phyloP scores from a whole-genome alignment of 108 stramenopile species.

The Nitzschia sp. region DNA sequence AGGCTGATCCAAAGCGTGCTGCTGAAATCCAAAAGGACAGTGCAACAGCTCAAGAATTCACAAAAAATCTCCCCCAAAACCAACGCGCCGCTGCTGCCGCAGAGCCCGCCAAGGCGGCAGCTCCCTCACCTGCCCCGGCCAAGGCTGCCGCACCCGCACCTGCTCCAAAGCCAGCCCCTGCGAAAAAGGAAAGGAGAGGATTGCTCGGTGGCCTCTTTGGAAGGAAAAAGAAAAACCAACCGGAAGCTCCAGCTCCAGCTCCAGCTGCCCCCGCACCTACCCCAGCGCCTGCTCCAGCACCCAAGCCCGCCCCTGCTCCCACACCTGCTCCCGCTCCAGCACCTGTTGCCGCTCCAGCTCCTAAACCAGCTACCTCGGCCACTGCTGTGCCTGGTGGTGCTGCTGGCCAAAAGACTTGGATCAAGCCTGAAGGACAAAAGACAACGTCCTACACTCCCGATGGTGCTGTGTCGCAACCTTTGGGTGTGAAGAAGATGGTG shows the following conservation, averaged over 20 bases:
- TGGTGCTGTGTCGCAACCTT: conserved; percentile 12
- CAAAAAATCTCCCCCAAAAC: conserved; percentile 16
- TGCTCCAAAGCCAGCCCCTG: background rate
- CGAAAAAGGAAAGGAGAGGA: conserved; percentile 3
- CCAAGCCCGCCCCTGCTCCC: conserved; percentile 13
- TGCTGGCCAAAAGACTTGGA: conserved; percentile 19
- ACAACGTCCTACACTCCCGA: conserved; percentile 11
- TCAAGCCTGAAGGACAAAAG: conserved; percentile 22
- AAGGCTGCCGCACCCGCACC: background rate
- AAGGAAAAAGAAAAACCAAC: background rate
- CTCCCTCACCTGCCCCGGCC: background rate
- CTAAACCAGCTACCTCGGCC: conserved; percentile 15
- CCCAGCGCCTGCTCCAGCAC: conserved; percentile 22
- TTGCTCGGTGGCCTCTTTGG: conserved; percentile 8
- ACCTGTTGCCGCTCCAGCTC: conserved; percentile 18
- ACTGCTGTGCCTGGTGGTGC: conserved; percentile 6
- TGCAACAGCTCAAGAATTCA: conserved; percentile 12
- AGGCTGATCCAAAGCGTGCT: conserved; percentile 14
- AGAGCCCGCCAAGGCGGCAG: conserved; percentile 7
- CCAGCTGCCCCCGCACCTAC: conserved; percentile 19
- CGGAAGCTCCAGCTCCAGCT: conserved; percentile 2
- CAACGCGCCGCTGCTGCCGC: background rate
- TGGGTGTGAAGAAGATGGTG: conserved; percentile 23
- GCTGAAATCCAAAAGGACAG: conserved; percentile 21
- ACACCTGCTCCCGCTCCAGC: conserved; percentile 12